phyloP scores from a whole-genome alignment of 2,329 filamentous ascomycete species.

The Aureobasidium sp. region DNA sequence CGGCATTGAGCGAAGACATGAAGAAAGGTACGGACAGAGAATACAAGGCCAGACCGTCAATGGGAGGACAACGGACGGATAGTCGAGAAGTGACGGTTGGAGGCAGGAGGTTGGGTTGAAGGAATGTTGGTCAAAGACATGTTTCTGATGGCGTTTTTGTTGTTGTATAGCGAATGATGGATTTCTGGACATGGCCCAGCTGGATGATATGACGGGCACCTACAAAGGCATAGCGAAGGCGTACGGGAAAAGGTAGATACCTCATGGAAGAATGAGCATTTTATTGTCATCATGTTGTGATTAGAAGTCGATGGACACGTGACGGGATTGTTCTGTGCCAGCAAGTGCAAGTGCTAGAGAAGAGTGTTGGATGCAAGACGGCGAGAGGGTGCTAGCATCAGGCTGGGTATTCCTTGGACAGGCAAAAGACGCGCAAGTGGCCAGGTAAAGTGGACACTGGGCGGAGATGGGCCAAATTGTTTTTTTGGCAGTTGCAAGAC shows the following conservation, averaged over 20 bases:
- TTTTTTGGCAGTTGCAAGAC: conserved; percentile 4
- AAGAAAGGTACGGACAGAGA: conserved; percentile 8
- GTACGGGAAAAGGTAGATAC: conserved; percentile 8
- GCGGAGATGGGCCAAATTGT: background rate
- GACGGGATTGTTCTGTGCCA: background rate
- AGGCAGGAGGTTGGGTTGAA: conserved; percentile 29
- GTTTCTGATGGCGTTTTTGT: conserved; percentile 1
- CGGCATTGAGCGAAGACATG: conserved; percentile 69
- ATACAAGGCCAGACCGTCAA: conserved; percentile 6
- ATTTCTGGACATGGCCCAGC: background rate
- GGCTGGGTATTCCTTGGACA: background rate
- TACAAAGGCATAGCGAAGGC: conserved; percentile 14
- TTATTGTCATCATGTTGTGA: background rate
- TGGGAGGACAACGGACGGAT: conserved; percentile 21
- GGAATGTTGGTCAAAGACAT: background rate
- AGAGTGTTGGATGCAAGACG: background rate
- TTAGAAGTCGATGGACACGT: background rate
- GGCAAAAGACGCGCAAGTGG: conserved; percentile 1
- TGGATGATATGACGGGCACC: background rate
- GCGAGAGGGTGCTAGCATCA: background rate
- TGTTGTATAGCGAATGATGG: conserved; percentile 11
- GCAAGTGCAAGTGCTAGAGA: no score
- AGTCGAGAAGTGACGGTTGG: conserved; percentile 27
- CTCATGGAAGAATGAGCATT: conserved; percentile 2
- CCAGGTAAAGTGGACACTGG: background rate